Percentiles rank a stretch among this genome's conserved stretches.
Conservation (phyloP, 2,329 filamentous ascomycete species). For the Fusarium neocosmosporiellum region DNA sequence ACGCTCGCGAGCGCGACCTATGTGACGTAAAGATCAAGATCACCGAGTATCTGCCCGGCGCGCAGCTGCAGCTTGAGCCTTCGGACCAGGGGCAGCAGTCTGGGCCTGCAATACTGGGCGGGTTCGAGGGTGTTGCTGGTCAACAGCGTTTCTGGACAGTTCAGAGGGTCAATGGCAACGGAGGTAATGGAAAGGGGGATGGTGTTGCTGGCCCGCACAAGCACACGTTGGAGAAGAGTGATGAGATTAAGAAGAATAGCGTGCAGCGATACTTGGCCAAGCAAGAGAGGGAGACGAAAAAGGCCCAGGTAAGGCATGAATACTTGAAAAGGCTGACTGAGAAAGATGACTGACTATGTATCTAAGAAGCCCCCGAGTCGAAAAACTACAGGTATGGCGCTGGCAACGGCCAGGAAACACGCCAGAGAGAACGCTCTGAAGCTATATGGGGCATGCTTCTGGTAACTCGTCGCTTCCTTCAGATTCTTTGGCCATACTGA, state of each 20-base stretch:
- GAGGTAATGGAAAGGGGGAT: constrained; percentile 77
- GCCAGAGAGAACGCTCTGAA: constrained; percentile 77
- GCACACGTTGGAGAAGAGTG: constrained; percentile 78
- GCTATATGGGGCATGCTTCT: constrained; percentile 86
- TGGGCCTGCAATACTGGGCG: constrained; percentile 17
- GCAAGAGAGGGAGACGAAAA: constrained; percentile 74
- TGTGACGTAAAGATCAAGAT: constrained; percentile 91
- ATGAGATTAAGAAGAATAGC: constrained; percentile 84
- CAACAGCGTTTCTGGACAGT: constrained; percentile 75
- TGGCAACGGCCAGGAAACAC: constrained; percentile 76
- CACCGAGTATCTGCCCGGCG: constrained; percentile 78
- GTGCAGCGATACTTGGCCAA: constrained; percentile 74
- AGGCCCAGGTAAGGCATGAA: constrained; percentile 46
- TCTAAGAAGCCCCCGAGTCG: constrained; percentile 75
- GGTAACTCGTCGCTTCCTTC: constrained; percentile 59
- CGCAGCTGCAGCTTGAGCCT: constrained; percentile 47
- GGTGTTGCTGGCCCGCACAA: constrained; percentile 79
- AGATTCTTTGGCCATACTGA: neutral
- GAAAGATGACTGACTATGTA: neutral
- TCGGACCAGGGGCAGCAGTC: constrained; percentile 1
- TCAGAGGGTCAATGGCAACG: constrained; percentile 81
- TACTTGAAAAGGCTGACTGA: too few species aligned
- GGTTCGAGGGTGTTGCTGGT: constrained; percentile 49
- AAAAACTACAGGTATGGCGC: constrained; percentile 77
- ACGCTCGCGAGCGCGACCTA: constrained; percentile 79